Conservation (phyloP, 306 rosid species). For the Abrus precatorius region DNA sequence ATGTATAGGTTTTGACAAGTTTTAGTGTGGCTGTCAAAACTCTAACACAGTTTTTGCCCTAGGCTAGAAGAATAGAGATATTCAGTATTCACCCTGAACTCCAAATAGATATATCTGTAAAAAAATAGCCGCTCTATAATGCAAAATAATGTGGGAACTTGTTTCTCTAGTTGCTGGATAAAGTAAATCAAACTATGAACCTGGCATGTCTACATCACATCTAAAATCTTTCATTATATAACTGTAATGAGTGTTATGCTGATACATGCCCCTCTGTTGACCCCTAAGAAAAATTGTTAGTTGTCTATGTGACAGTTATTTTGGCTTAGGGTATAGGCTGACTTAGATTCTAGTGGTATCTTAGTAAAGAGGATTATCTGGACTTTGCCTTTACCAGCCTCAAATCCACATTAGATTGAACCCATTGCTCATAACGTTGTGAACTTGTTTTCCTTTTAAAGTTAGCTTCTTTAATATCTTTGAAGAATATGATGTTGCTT, state of each 20-base stretch:
- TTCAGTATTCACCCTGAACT: conserved; percentile 6
- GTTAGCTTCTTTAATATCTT: conserved; percentile 19
- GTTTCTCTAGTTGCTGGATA: not conserved
- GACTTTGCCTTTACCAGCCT: conserved; percentile 17
- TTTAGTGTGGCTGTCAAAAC: too few species aligned
- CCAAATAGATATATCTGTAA: not conserved
- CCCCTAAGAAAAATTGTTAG: not conserved
- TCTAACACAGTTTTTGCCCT: not conserved
- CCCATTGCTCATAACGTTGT: not conserved
- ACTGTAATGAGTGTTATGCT: conserved; percentile 18
- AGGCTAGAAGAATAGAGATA: not conserved
- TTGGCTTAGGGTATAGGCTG: conserved; percentile 21
- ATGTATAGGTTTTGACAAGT: too few species aligned
- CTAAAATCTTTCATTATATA: not conserved
- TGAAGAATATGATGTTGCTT: not conserved
- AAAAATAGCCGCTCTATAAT: not conserved
- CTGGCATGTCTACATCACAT: not conserved
- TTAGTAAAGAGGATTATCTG: conserved; percentile 30
- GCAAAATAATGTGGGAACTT: not conserved
- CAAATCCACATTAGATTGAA: conserved; percentile 20
- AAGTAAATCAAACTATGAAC: conserved; percentile 11
- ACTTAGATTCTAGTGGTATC: conserved; percentile 11
- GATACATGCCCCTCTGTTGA: not conserved
- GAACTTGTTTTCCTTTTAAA: conserved; percentile 30
- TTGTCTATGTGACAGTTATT: conserved; percentile 4